Evolutionary conservation across 495 filamentous ascomycete genomes (phyloP).

Genomic region (Penicillium malachiteum): DNA sequence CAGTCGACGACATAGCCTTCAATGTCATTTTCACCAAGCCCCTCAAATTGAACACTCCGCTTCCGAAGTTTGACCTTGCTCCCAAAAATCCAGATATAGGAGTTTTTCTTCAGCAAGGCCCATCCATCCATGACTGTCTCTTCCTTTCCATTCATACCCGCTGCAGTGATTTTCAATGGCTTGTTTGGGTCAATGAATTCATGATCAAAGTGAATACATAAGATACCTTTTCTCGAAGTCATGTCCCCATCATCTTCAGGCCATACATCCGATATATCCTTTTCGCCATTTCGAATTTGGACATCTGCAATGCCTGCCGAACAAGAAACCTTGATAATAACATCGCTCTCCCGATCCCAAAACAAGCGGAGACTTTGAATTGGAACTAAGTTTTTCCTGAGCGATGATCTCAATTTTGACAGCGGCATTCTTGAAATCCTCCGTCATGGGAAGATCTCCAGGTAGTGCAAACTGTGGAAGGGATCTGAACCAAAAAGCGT

Average conservation of each 20-base stretch:
- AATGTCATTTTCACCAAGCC: not conserved
- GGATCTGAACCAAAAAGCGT: constrained; percentile 31
- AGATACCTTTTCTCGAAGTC: not conserved
- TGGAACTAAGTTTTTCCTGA: not conserved
- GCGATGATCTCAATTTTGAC: constrained; percentile 6
- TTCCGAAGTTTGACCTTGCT: constrained; percentile 25
- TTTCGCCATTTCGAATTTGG: constrained; percentile 4
- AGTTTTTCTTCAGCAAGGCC: constrained; percentile 15
- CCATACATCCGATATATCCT: no score
- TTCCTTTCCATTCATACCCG: constrained; percentile 10
- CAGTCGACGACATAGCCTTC: not conserved
- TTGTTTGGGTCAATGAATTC: constrained; percentile 6
- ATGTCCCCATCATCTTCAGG: no score
- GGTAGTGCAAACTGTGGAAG: constrained; percentile 38
- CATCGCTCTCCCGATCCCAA: not conserved
- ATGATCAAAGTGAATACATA: not conserved
- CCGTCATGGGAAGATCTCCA: constrained; percentile 18
- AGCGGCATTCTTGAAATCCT: not conserved
- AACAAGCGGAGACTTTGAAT: no score
- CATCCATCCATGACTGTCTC: constrained; percentile 23
- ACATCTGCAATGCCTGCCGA: constrained; percentile 12
- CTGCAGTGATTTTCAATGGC: constrained; percentile 19
- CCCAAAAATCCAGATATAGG: constrained; percentile 12
- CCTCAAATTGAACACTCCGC: constrained; percentile 8
- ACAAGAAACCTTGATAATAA: constrained; percentile 10